Evolutionary conservation across 805 yeast species (phyloP).

Genomic region (Suhomyces vadensis): DNA sequence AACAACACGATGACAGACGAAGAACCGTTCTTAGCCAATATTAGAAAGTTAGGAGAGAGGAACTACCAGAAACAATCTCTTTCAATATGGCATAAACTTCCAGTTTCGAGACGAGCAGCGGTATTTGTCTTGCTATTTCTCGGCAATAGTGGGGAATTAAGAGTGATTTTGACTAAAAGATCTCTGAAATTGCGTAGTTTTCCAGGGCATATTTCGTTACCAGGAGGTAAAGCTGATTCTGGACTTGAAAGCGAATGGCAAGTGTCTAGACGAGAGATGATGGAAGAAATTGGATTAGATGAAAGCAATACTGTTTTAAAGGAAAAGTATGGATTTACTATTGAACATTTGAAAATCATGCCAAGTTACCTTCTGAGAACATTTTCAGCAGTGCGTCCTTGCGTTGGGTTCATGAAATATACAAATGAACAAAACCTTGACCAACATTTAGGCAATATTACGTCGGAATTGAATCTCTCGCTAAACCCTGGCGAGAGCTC

Average conservation of each 20-base stretch:
- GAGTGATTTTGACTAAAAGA: slow-evolving; percentile 79
- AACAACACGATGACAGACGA: slow-evolving; percentile 13
- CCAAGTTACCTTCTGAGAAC: slow-evolving; percentile 86
- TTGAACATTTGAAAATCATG: slow-evolving; percentile 61
- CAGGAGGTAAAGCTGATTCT: slow-evolving; percentile 89
- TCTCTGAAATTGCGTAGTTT: slow-evolving; percentile 68
- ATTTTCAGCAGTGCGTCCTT: slow-evolving; percentile 79
- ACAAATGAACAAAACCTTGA: slow-evolving; percentile 19
- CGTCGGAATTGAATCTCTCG: slow-evolving; percentile 26
- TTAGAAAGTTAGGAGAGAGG: slow-evolving; percentile 32
- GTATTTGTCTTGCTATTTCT: slow-evolving; percentile 74
- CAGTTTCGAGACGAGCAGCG: slow-evolving; percentile 69
- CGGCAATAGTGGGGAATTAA: slow-evolving; percentile 70
- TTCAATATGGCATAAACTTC: slow-evolving; percentile 65
- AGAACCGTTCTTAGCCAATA: slow-evolving; percentile 28
- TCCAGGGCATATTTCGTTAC: slow-evolving; percentile 89
- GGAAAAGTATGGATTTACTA: slow-evolving; percentile 50
- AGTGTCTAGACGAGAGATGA: slow-evolving; percentile 79
- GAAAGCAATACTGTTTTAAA: slow-evolving; percentile 45
- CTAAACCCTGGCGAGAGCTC: slow-evolving; percentile 80
- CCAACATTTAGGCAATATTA: slow-evolving; percentile 27
- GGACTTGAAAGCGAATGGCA: slow-evolving; percentile 66
- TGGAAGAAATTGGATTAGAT: slow-evolving; percentile 82
- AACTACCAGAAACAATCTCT: slow-evolving; percentile 29
- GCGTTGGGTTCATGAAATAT: slow-evolving; percentile 58